Base-by-base conservation (phyloP, 2,329 filamentous ascomycete species). In the Septoria linicola region DNA sequence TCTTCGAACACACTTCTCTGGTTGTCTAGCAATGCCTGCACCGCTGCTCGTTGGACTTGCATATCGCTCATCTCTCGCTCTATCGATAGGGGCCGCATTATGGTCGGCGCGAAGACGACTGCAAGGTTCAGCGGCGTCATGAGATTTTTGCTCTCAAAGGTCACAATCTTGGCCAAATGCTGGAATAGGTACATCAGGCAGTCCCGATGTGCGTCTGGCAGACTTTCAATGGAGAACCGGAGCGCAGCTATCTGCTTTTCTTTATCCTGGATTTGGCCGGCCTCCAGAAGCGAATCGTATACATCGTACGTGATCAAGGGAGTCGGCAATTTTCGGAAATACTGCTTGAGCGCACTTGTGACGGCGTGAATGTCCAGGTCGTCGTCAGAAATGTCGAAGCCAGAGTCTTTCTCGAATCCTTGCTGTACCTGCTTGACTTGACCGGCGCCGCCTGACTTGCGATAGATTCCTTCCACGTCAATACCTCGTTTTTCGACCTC, bases 51-150 rank as follows among this genome's bases (percentile, higher is more conserved):
- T 79, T 97, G 96, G 62, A 85, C 81, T 68, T 93, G 88, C 78
- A 96, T 95, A 68, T 99, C 93, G 23, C 85, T 92, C 84, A 99
- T 95, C 70, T 99, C 93, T 55, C 90, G 84, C 69, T 95, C 89
- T 55, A 97, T 81, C 64, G 86, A 92, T 66, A 84, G 80, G 50
- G 95, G 90, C 61, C 92, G 83, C 89, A 99, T 95, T 62, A 99
- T 95, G 1, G 93, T 99, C 6, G 93, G 93, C 7, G 93, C 93
- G 68, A 99, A 99, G 31, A 99, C 93, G 35, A 99, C 93, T 3
- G 93, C 90, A 55, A 97, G 75, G 67, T 99, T 99, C 72, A 95
- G 88, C 50, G 92, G 88, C 19, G 89, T 96, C 93, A 99, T 99
- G 69, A 96, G 71, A 66, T 97, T 97, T 68, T 95, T 87, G 32